Evolutionary conservation across 2,329 filamentous ascomycete genomes (phyloP).

Genomic region (Aureobasidium zeae): DNA sequence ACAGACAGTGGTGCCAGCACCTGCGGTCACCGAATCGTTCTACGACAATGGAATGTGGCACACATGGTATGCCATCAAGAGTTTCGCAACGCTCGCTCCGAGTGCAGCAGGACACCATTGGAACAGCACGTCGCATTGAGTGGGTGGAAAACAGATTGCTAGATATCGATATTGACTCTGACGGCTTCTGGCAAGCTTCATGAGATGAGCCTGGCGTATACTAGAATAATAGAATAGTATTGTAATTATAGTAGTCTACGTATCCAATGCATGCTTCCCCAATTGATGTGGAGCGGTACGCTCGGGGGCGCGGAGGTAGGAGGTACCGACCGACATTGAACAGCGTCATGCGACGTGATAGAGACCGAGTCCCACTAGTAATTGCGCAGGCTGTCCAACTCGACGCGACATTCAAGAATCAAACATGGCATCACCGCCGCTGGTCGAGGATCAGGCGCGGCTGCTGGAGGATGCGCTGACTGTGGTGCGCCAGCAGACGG

Average conservation of each 20-base stretch:
- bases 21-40: conserved; percentile 22
- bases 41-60: conserved; percentile 41
- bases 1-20: conserved; percentile 5
- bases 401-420: background rate
- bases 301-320: conserved; percentile 8
- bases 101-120: conserved; percentile 3
- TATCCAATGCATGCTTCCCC: too few relatives aligned
- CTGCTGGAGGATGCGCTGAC: conserved; percentile 94
- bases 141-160: background rate
- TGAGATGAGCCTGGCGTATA: too few relatives aligned
- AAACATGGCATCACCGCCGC: conserved; percentile 38
- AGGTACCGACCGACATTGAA: too few relatives aligned
- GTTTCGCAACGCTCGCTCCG: conserved; percentile 18
- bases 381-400: conserved; percentile 7
- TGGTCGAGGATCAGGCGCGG: conserved; percentile 58
- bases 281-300: too few relatives aligned
- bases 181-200: conserved; percentile 5
- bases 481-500: conserved; percentile 93
- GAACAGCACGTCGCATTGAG: conserved; percentile 7
- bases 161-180: background rate
- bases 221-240: too few relatives aligned
- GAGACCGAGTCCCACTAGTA: too few relatives aligned
- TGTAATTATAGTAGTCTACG: too few relatives aligned
- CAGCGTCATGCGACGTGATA: conserved; percentile 11
- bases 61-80: conserved; percentile 33